A percentile compares a stretch with the other conserved stretches of the same genome.
phyloP scores from a whole-genome alignment of 2,329 filamentous ascomycete species.

The Pochonia chlamydosporia region DNA sequence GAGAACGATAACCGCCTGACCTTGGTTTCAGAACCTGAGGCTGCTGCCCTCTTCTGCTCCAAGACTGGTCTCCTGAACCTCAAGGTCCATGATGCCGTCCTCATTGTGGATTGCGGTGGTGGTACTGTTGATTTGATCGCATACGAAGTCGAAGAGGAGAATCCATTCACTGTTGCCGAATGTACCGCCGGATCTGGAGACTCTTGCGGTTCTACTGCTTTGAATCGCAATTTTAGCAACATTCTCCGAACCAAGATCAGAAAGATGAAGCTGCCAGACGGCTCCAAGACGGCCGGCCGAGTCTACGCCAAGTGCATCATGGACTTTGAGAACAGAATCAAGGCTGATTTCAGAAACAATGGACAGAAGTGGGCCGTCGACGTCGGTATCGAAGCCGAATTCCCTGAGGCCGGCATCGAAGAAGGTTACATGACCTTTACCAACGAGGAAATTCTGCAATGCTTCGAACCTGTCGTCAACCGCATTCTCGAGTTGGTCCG shows the following conservation, averaged over 20 bases:
- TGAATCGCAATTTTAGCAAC: slow-evolving; percentile 98
- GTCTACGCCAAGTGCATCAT: slow-evolving; percentile 99
- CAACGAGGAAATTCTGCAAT: slow-evolving; percentile 97
- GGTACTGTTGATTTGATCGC: slow-evolving; percentile 98
- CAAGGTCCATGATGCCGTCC: slow-evolving; percentile 96
- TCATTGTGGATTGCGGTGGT: slow-evolving; percentile 97
- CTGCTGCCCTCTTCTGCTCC: slow-evolving; percentile 93
- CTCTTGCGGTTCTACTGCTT: slow-evolving; percentile 94
- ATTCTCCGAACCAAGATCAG: slow-evolving; percentile 95
- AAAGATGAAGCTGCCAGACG: slow-evolving; percentile 98
- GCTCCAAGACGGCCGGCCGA: slow-evolving; percentile 93
- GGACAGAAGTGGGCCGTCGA: slow-evolving; percentile 99
- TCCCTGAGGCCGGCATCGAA: slow-evolving; percentile 94
- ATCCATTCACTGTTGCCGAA: slow-evolving; percentile 92
- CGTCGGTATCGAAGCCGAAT: slow-evolving; percentile 96
- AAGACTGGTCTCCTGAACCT: slow-evolving; percentile 94
- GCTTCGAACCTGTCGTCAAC: slow-evolving; percentile 97
- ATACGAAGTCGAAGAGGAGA: slow-evolving; percentile 97
- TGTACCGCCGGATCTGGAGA: slow-evolving; percentile 96
- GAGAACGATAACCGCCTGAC: slow-evolving; percentile 97
- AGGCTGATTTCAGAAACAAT: slow-evolving; percentile 98
- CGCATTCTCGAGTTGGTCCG: slow-evolving; percentile 91
- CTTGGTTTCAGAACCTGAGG: slow-evolving; percentile 92
- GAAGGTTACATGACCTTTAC: slow-evolving; percentile 99
- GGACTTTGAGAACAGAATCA: slow-evolving; percentile 99